Evolutionary conservation across 78 protist genomes (phyloP), one percentile per base, ranked within the genome.

Genomic region (Goniomonas avonlea): DNA sequence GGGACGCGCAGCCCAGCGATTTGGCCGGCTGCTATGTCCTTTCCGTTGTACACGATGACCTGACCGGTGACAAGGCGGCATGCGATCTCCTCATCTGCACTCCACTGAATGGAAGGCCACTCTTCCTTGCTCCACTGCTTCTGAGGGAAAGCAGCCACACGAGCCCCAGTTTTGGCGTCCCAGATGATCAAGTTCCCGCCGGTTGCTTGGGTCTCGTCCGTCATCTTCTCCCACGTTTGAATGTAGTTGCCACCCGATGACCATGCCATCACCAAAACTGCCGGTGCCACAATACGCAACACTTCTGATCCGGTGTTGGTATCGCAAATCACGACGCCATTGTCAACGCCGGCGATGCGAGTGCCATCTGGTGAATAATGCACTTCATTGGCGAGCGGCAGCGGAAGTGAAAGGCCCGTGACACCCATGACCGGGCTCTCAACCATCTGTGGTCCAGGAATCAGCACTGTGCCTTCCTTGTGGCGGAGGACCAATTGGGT

Each of bases 181-280:
- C 82, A 77, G 23, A 77, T 39, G 31, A 39, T 37, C 11, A 77
- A 73, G 34, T 77, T 77, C 34, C 80, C 80, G 5, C 55, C 82
- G 11, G 29, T 5, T 4, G 7, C 21, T 35, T 68, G 75, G 29
- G 20, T 50, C 37, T 53, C 82, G 7, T 77, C 82, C 7, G 39
- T 35, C 15, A 77, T 40, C 73, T 45, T 59, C 43, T 77, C 82
- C 82, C 82, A 77, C 32, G 82, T 77, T 37, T 41, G 59, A 5
- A 77, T 15, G 45, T 25, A 77, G n/a, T 41, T 59, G 38, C 58
- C 73, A 18, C 1, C 1, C 38, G 82, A 73, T 32, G 82, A 77
- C 43, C 58, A 53, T 2, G 71, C 29, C n/a, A 56, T 2, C 20
- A 73, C 82, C 18, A 5, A 20, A 5, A 61, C 59, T 8, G 1